Conservation (phyloP, 78 protist genomes). For the Pigoraptor vietnamica region DNA sequence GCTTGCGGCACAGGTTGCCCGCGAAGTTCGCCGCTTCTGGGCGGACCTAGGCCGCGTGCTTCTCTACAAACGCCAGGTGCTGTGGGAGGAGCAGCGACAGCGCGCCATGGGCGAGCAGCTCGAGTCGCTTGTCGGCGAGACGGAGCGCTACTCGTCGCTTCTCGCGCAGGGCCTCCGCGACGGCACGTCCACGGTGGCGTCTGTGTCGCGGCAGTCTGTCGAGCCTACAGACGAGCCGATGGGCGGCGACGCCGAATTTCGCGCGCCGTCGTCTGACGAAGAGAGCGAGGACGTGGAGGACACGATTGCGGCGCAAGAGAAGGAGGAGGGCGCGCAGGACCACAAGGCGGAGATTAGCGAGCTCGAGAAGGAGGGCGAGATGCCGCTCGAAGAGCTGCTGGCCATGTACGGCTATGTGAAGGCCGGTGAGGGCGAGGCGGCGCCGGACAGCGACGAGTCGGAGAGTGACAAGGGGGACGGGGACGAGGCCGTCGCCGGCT, state of each 20-base stretch:
- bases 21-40: slow-evolving; percentile 52
- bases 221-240: background rate
- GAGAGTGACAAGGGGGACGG: background rate
- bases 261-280: background rate
- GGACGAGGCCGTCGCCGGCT: slow-evolving; percentile 9
- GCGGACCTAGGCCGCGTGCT: slow-evolving; percentile 34
- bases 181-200: background rate
- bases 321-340: background rate
- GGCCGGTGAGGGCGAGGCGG: slow-evolving; percentile 6
- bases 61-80: slow-evolving; percentile 25
- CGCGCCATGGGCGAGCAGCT: slow-evolving; percentile 51
- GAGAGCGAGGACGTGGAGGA: background rate
- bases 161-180: slow-evolving; percentile 33
- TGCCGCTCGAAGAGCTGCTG: slow-evolving; percentile 13
- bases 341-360: background rate
- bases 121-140: slow-evolving; percentile 66
- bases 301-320: background rate
- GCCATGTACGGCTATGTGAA: background rate
- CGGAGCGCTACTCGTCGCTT: slow-evolving; percentile 39
- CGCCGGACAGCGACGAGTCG: slow-evolving; percentile 20
- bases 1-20: slow-evolving; percentile 10
- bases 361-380: background rate
- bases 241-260: background rate
- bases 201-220: too few relatives aligned
- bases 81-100: background rate